These are phyloP conservation scores for Mrakia gelida DNA, from an alignment of 768 basidiomycete genomes.

Conservation along the genomic window DNA sequence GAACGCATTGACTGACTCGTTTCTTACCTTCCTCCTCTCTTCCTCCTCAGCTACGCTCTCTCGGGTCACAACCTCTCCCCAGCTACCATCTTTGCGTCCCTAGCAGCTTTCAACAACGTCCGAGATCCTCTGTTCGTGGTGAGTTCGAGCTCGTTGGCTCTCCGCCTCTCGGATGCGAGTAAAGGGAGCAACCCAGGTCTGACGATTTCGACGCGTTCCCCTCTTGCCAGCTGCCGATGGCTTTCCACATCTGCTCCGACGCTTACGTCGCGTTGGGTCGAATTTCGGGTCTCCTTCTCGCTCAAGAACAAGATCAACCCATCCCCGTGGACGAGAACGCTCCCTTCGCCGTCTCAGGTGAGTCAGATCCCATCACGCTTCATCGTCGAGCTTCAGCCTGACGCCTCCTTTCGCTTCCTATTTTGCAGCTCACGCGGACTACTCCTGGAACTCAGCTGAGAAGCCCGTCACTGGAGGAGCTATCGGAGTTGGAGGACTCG, in stretches of 20 bases:
- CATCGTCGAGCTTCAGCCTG: too few relatives aligned
- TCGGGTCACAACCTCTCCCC: constrained; percentile 56
- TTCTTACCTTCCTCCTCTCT: too few relatives aligned
- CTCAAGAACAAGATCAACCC: constrained; percentile 38
- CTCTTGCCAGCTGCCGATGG: too few relatives aligned
- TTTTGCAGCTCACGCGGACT: constrained; percentile 45
- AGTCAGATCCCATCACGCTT: too few relatives aligned
- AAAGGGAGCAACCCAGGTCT: too few relatives aligned
- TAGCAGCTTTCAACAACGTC: constrained; percentile 56
- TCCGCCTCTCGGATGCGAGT: too few relatives aligned
- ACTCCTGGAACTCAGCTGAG: constrained; percentile 37
- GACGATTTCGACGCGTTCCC: constrained; percentile 49
- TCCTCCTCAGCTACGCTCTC: constrained; percentile 57
- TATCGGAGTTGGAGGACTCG: constrained; percentile 32
- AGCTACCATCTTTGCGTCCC: constrained; percentile 55
- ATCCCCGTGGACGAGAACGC: constrained; percentile 48
- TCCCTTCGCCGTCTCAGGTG: constrained; percentile 47
- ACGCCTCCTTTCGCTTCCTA: too few relatives aligned
- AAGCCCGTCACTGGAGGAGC: constrained; percentile 10
- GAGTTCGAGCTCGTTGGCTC: not conserved
- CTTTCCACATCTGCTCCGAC: constrained; percentile 52
- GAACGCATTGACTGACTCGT: too few relatives aligned
- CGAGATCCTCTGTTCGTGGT: constrained; percentile 54
- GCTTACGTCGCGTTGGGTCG: constrained; percentile 54
- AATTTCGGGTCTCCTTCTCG: constrained; percentile 53